phyloP scores from a whole-genome alignment of 768 basidiomycete species.

The Macrolepiota fuliginosa region DNA sequence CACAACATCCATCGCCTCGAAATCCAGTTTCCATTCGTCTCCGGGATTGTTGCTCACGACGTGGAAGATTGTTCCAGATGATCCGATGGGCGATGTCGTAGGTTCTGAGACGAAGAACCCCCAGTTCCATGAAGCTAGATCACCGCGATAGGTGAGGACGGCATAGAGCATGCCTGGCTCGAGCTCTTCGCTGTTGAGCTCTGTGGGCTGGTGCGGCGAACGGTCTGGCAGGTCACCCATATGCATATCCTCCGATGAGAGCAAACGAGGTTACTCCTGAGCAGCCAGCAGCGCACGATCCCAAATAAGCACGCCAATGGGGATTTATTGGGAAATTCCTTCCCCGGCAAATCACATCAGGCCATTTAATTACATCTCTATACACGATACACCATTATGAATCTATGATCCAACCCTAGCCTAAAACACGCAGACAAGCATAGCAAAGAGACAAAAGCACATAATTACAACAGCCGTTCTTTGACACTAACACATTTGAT shows the following conservation, averaged over 20 bases:
- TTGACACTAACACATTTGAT: constrained; percentile 64
- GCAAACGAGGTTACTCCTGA: not conserved
- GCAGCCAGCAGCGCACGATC: not conserved
- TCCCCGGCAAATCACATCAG: constrained; percentile 4
- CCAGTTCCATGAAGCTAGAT: constrained; percentile 50
- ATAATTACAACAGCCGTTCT: constrained; percentile 51
- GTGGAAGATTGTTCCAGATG: constrained; percentile 42
- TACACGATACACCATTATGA: not conserved
- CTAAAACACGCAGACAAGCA: not conserved
- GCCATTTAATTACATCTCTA: constrained; percentile 1
- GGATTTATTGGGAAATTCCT: not conserved
- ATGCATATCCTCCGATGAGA: constrained; percentile 2
- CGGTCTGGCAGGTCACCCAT: constrained; percentile 8
- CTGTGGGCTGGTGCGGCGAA: constrained; percentile 8
- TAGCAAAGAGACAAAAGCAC: not conserved
- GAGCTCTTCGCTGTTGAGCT: constrained; percentile 29
- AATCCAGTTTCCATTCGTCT: constrained; percentile 38
- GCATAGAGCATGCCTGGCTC: constrained; percentile 41
- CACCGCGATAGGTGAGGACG: constrained; percentile 42
- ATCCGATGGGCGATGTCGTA: constrained; percentile 35
- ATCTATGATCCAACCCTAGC: not conserved
- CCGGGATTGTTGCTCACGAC: constrained; percentile 31
- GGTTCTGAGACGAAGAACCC: constrained; percentile 46
- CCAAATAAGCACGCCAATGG: not conserved
- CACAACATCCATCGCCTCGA: constrained; percentile 34